Base-by-base conservation (phyloP, 1,284 basidiomycete genomes). In the Sphagnurus paluster region DNA sequence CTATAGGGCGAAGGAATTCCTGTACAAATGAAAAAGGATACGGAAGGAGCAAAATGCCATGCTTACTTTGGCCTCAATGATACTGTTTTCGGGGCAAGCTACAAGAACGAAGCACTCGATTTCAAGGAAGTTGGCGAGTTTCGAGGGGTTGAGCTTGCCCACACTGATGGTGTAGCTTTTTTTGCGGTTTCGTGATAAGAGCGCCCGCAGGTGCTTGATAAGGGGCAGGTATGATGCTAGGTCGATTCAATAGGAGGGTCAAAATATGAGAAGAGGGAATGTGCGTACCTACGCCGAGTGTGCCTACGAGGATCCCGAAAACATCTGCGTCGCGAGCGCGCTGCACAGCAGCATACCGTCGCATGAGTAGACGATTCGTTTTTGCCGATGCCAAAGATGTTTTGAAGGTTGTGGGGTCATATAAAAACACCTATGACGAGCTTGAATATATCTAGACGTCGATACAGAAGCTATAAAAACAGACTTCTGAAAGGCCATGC, bases 81-180 rank as follows among this genome's bases (percentile, higher is more conserved):
- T 65, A 40, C 90, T 93, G 57, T 96, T 96, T 64, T 99, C 96
- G 0, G 88, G 87, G 66, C 96, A 99, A 0, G 95, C 95, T 1
- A 98, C 87, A 47, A 98, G 76, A 4, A 99, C 87, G 59, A 95
- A 99, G 59, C 93, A 95, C 62, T 98, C 96, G 41, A 99, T 87
- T 65, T 98, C 95, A 58, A 92, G 80, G 64, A 98, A 98, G 64
- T 99, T 99, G 9, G 88, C 96, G 25, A 99, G 75, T 62, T 99
- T 99, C 13, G 94, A 83, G 0, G 96, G 96, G 58, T 93, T 98
- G 46, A 98, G 77, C 66, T 98, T 94, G 24, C 97, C 97, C 0
- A 99, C 96, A 39, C 86, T 91, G 57, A 99, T 84, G 0, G 96
- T 98, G 66, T 99, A 99, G 52, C 82, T 85, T 63, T 97, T 98